Base-by-base conservation (phyloP, 768 basidiomycete species). In the Phlegmacium glaucopus region DNA sequence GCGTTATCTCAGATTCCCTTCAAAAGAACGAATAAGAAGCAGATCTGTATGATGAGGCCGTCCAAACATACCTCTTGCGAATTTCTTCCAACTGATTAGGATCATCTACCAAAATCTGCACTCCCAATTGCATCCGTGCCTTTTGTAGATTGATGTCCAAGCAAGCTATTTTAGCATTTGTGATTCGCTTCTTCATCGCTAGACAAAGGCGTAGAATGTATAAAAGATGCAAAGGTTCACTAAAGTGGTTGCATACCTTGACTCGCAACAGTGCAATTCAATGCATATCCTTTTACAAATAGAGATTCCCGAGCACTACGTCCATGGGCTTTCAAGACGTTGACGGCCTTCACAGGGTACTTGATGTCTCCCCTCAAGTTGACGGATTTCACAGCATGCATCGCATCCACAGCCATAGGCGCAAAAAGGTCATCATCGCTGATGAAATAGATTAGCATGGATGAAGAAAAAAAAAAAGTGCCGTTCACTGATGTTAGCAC, bases 311-410 rank as follows among this genome's bases (percentile, higher is more conserved):
- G 79, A 17, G 96, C 91, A 64, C 92, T 94, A 70, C 83, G 85
- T 45, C 96, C 96, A 58, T 99, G 96, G 2, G 96, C 96, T 69
- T 99, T 99, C 57, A 99, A 76, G 25, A 98, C 83, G 62, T 99
- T 99, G 54, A 99, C 96, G 4, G 96, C 96, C 70, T 99, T 98
- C 51, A 99, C 96, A 5, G 96, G 96, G 69, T 98, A 99, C 68
- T 97, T 98, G 62, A 89, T 86, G 64, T 99, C 96, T 26, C 96
- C 96, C 44, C 93, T 82, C 53, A 85, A 71, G 65, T 98, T 98
- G 59, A 91, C 83, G 6, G 93, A 94, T 73, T 86, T 94, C 46
- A 99, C 96, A 4, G 96, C 88, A 39, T 94, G 80, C 93, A 99
- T 98, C 25, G 96, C 96, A 56, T 98, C 94, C 11, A 99, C 96